Evolutionary conservation across 441 rosid species (phyloP).

Genomic region (Melastoma candidum): DNA sequence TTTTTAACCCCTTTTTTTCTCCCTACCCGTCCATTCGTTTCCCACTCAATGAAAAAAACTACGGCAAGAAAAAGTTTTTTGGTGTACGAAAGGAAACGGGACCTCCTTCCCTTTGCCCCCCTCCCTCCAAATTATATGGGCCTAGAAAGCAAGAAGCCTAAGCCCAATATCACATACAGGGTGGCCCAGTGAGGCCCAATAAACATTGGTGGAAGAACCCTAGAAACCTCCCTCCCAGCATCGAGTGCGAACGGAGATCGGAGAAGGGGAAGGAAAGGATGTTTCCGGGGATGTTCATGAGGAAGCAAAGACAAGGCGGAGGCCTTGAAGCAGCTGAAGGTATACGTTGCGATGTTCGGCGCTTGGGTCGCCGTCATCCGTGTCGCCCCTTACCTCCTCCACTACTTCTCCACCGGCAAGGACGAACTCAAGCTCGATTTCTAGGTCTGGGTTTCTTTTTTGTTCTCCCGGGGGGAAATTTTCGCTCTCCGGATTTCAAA

Average conservation of each 20-base stretch:
- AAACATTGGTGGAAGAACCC: too few species aligned
- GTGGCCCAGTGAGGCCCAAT: too few species aligned
- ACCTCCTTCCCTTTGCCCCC: too few species aligned
- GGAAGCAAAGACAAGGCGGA: conserved; percentile 77
- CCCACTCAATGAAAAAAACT: background rate
- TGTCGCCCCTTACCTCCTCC: conserved; percentile 60
- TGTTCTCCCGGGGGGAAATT: too few species aligned
- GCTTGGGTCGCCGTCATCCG: conserved; percentile 60
- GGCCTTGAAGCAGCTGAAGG: conserved; percentile 72
- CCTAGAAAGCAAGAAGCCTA: too few species aligned
- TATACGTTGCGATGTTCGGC: conserved; percentile 59
- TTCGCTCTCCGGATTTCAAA: too few species aligned
- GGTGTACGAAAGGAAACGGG: too few species aligned
- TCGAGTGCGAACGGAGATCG: too few species aligned
- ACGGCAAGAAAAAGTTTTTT: too few species aligned
- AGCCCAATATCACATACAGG: too few species aligned
- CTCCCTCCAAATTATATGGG: too few species aligned
- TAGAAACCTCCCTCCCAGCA: too few species aligned
- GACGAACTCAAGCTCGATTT: conserved; percentile 81
- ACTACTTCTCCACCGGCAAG: conserved; percentile 49
- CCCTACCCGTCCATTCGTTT: conserved; percentile 5
- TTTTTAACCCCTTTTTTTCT: background rate
- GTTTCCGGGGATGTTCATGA: conserved; percentile 92
- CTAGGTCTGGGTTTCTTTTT: conserved; percentile 14
- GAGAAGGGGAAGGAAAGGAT: conserved; percentile 22